phyloP scores from a whole-genome alignment of 805 yeast genomes.

The Candida pseudofarinosa region DNA sequence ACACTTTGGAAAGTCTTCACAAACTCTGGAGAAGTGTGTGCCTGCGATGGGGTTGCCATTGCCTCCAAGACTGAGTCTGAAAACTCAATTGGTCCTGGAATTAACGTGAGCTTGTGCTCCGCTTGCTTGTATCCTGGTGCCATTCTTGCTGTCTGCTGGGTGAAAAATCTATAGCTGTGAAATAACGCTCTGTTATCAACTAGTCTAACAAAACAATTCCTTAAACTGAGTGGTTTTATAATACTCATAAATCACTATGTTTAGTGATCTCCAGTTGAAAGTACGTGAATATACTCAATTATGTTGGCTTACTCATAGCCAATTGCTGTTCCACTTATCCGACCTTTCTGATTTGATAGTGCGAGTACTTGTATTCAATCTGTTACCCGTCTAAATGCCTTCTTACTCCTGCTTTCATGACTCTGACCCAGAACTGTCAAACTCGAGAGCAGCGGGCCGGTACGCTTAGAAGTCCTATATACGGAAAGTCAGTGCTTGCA shows the following conservation, averaged over 20 bases:
- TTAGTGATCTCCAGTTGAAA: background rate
- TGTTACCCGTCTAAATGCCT: background rate
- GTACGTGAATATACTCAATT: background rate
- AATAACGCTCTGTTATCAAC: background rate
- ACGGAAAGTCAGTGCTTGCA: too few species aligned
- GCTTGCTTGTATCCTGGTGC: conserved; percentile 37
- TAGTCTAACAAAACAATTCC: background rate
- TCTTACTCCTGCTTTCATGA: background rate
- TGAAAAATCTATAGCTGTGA: background rate
- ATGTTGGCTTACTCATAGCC: background rate
- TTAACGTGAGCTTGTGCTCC: conserved; percentile 49
- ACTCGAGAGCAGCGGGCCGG: too few species aligned
- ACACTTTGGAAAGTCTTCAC: conserved; percentile 66
- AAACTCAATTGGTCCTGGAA: conserved; percentile 87
- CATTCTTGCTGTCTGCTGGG: conserved; percentile 16
- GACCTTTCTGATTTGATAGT: background rate
- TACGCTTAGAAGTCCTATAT: too few species aligned
- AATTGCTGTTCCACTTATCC: background rate
- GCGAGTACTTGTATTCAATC: background rate
- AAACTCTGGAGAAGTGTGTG: conserved; percentile 89
- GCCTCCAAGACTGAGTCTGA: conserved; percentile 75
- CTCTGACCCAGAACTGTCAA: background rate
- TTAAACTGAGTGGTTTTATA: background rate
- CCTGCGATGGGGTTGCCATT: conserved; percentile 75
- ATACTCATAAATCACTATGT: background rate